phyloP scores from a whole-genome alignment of 2,329 filamentous ascomycete species.

The Triangularia setosa region DNA sequence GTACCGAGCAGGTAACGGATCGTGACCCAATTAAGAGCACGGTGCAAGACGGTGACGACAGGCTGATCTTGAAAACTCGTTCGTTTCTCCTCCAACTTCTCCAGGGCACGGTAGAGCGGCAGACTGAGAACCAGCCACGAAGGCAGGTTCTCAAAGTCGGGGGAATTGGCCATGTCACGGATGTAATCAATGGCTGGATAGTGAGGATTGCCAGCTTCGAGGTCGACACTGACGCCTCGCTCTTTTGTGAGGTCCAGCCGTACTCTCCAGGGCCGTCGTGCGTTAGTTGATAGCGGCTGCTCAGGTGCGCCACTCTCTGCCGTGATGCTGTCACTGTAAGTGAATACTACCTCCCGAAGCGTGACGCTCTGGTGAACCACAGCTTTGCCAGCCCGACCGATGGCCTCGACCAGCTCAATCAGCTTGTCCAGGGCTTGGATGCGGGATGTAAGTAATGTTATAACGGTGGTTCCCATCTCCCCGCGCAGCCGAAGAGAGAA shows the following conservation, averaged over 20 bases:
- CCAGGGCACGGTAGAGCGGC: constrained; percentile 59
- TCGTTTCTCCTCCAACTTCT: constrained; percentile 57
- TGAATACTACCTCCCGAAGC: constrained; percentile 62
- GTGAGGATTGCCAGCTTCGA: constrained; percentile 65
- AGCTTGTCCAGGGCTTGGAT: constrained; percentile 67
- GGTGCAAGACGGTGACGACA: constrained; percentile 48
- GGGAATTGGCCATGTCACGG: constrained; percentile 52
- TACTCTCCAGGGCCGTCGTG: constrained; percentile 45
- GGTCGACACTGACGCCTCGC: constrained; percentile 51
- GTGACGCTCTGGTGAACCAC: constrained; percentile 57
- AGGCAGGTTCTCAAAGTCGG: constrained; percentile 50
- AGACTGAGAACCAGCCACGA: constrained; percentile 57
- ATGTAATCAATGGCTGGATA: constrained; percentile 58
- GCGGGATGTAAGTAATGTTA: constrained; percentile 56
- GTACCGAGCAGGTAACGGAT: constrained; percentile 44
- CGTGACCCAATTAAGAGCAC: constrained; percentile 54
- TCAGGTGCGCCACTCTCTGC: neutral
- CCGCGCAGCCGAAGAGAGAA: constrained; percentile 60
- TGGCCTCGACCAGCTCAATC: constrained; percentile 64
- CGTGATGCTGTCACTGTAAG: constrained; percentile 46
- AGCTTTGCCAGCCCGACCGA: constrained; percentile 52
- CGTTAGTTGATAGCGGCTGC: neutral
- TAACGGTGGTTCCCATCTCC: constrained; percentile 54
- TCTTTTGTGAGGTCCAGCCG: constrained; percentile 51
- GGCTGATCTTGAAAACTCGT: constrained; percentile 41